phyloP scores from a whole-genome alignment of 164 flowering plant species.

The Magnolia sinica region DNA sequence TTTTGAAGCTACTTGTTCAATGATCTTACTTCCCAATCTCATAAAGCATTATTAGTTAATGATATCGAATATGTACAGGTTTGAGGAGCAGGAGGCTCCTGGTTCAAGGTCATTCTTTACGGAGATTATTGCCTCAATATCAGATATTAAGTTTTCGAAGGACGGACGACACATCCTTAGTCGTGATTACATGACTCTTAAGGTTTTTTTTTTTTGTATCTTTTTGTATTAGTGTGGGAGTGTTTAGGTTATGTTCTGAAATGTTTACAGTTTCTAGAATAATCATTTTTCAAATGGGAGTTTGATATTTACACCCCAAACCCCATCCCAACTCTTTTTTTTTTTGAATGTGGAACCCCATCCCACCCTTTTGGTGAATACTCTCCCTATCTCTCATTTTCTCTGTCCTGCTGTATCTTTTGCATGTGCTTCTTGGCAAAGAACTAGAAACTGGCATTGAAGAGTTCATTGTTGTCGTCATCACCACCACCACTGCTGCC shows the following conservation, averaged over 20 bases:
- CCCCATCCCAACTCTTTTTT: too few species aligned
- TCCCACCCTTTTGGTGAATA: too few species aligned
- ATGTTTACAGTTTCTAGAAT: background rate
- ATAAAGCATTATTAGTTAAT: background rate
- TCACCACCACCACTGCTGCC: too few species aligned
- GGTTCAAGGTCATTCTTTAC: conserved; percentile 94
- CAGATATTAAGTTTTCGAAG: conserved; percentile 86
- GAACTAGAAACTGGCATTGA: too few species aligned
- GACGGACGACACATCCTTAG: conserved; percentile 87
- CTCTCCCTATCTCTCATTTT: too few species aligned
- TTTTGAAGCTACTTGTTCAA: too few species aligned
- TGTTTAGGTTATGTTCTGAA: background rate
- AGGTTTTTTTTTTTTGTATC: conserved; percentile 37
- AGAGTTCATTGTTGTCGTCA: too few species aligned
- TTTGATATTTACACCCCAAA: background rate
- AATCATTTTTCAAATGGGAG: background rate
- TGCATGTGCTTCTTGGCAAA: too few species aligned
- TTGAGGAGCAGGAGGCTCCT: conserved; percentile 89
- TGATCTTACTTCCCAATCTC: too few species aligned
- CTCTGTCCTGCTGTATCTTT: too few species aligned
- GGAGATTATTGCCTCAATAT: conserved; percentile 92
- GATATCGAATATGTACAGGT: conserved; percentile 35
- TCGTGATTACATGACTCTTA: conserved; percentile 97
- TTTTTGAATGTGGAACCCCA: too few species aligned
- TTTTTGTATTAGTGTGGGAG: background rate